Evolutionary conservation across 345 rosid genomes (phyloP), one percentile per base, ranked within the genome.

Genomic region (Salix dunnii): DNA sequence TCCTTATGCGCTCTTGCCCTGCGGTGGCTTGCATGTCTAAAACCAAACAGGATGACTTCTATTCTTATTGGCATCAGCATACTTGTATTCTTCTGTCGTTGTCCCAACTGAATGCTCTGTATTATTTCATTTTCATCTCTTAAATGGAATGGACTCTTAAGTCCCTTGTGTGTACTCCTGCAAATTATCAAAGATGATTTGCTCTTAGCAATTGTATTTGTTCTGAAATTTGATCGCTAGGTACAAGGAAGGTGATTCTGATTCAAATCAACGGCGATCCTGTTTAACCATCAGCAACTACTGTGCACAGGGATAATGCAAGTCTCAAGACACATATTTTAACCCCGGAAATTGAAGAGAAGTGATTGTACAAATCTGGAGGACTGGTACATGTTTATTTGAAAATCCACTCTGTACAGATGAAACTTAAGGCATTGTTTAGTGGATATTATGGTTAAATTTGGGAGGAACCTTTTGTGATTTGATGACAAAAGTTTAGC

Each of bases 271-370:
- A 93, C 83, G 90, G 94, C 46, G 98, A 96, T 21, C 75, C 75
- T 31, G 99, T 96, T 73, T 97, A 93, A 75, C 98, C 99, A 51
- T 86, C 93, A 78, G 88, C 99, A 72, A 91, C 99, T 64, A 93
- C 93, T 70, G 98, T 96, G 78, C 99, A 96, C 74, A 89, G 83
- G 78, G 99, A 96, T 81, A 96, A 96, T 94, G 99, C 92, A 78
- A 78, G 31, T 53, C 16, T 53, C 14, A 30, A 60, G 68, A 31
- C 67, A 65, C 67, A 31, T 67, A 40, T 38, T 55, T 64, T 73
- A 12, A 2, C 40, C 35, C 13, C 21, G 8, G 51, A 31, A n/a
- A 67, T 11, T 73, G 35, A 73, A 67, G 46, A 42, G 13, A 14
- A 61, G 53, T 30, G 14, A 33, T 33, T n/a, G 35, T 6, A n/a